Evolutionary conservation across 2,329 filamentous ascomycete genomes (phyloP), one percentile per base, ranked within the genome.

Genomic region (Rhinocladiella similis): DNA sequence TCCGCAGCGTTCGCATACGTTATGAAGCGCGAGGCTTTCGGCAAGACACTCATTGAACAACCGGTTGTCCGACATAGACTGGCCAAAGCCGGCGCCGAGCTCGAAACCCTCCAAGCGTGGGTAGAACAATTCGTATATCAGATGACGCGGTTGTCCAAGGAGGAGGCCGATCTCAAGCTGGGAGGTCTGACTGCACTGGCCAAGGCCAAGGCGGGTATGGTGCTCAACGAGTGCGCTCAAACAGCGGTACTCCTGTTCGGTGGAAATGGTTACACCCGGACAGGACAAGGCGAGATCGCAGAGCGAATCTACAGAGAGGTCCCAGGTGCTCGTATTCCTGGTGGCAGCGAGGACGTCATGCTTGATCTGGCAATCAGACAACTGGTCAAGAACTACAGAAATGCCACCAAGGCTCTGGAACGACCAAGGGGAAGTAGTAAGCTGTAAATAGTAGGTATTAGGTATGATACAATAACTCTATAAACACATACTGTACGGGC

Each of bases 71-170:
- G 88, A 29, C 84, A 90, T 68, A 77, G 87, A n/a, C 73, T 91
- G 5, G 87, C 87, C 9, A 88, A 88, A 67, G 82, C 81, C 2
- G 88, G 85, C 1, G 85, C 84, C 0, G 72, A 85, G 63, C 75
- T 91, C 5, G 88, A 91, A 68, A 83, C 80, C 1, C 82, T 87
- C 70, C 87, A 80, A 75, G 85, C 88, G 1, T 90, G 87, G 86
- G 77, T 89, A 12, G 48, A 56, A 22, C 50, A 62, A 39, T 49
- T 62, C 46, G n/a, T 50, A 5, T 59, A 62, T 36, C 53, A 56
- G 43, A 81, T 90, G 76, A 81, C 79, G 1, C 77, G 84, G 56
- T 69, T 91, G 70, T 68, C 68, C 18, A 53, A 57, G 39, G 39
- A 43, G 13, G 73, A 77, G 45, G 70, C 71, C 7, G 74, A 78